These are phyloP conservation scores for Volutella citrinella DNA, from an alignment of 2,329 filamentous ascomycete genomes.

Conservation along the genomic window DNA sequence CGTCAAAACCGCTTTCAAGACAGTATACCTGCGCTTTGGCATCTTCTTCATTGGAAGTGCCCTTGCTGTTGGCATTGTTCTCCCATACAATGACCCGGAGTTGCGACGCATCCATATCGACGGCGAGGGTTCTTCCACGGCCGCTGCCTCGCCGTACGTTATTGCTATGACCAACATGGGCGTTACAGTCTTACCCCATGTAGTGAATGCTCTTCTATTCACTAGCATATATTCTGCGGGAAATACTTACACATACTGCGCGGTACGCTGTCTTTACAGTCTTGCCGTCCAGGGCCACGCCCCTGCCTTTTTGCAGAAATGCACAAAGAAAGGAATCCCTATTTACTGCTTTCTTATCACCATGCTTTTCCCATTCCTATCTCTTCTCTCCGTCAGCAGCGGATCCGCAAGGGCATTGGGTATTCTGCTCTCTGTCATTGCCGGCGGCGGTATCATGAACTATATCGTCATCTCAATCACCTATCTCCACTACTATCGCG, in stretches of 20 bases:
- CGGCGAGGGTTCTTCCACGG: constrained; percentile 33
- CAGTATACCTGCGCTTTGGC: constrained; percentile 43
- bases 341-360: constrained; percentile 53
- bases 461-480: constrained; percentile 50
- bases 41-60: constrained; percentile 66
- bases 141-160: constrained; percentile 57
- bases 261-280: too few relatives aligned
- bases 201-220: constrained; percentile 49
- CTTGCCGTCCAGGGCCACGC: constrained; percentile 41
- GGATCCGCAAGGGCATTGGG: constrained; percentile 44
- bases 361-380: constrained; percentile 47
- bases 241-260: too few relatives aligned
- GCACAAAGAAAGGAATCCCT: constrained; percentile 56
- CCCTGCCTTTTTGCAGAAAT: constrained; percentile 49
- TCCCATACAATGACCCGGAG: constrained; percentile 52
- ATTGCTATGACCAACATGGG: constrained; percentile 55
- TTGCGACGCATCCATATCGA: constrained; percentile 47
- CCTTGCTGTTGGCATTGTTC: constrained; percentile 57
- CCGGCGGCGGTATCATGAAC: constrained; percentile 54
- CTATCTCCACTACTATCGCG: constrained; percentile 45
- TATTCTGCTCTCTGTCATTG: constrained; percentile 52
- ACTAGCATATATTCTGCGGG: too few relatives aligned
- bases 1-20: constrained; percentile 47
- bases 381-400: constrained; percentile 46
- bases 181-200: constrained; percentile 48